Conservation (phyloP, 2,329 filamentous ascomycete genomes). For the Xylaria arbuscula region DNA sequence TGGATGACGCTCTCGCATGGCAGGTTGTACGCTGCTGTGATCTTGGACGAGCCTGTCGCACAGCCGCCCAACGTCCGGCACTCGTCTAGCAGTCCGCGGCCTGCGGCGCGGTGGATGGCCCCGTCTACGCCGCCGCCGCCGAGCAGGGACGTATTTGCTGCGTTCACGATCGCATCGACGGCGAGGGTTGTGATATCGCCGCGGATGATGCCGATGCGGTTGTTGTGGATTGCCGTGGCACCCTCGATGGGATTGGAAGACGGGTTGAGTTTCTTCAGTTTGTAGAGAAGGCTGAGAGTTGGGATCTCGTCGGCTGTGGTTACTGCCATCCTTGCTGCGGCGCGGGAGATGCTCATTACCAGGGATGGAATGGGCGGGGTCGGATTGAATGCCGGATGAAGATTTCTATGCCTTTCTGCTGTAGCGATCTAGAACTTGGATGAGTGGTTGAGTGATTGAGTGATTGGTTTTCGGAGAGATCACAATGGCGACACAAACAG, state of each 20-base stretch:
- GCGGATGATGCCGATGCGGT: slow-evolving; percentile 75
- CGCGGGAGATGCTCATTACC: slow-evolving; percentile 23
- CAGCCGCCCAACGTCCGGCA: slow-evolving; percentile 80
- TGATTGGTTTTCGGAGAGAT: too few relatives aligned
- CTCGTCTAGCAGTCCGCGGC: slow-evolving; percentile 73
- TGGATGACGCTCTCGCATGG: slow-evolving; percentile 87
- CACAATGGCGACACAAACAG: too few relatives aligned
- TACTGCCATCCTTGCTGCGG: slow-evolving; percentile 51
- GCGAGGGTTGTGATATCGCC: slow-evolving; percentile 84
- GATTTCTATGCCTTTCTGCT: not conserved
- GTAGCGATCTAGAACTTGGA: too few relatives aligned
- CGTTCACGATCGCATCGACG: slow-evolving; percentile 90
- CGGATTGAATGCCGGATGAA: not conserved
- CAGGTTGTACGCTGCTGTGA: slow-evolving; percentile 80
- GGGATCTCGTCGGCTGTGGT: slow-evolving; percentile 67
- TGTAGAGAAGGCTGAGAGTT: slow-evolving; percentile 74
- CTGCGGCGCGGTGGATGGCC: slow-evolving; percentile 87
- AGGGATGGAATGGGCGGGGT: not conserved
- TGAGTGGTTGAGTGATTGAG: too few relatives aligned
- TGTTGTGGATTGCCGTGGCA: slow-evolving; percentile 65
- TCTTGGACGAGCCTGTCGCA: slow-evolving; percentile 80
- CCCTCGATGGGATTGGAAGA: slow-evolving; percentile 40
- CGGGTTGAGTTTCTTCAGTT: slow-evolving; percentile 59
- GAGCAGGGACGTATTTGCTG: slow-evolving; percentile 81
- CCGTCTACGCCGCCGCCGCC: slow-evolving; percentile 93